phyloP scores from a whole-genome alignment of 75 land plant species.

The Pseudotsuga menziesii region DNA sequence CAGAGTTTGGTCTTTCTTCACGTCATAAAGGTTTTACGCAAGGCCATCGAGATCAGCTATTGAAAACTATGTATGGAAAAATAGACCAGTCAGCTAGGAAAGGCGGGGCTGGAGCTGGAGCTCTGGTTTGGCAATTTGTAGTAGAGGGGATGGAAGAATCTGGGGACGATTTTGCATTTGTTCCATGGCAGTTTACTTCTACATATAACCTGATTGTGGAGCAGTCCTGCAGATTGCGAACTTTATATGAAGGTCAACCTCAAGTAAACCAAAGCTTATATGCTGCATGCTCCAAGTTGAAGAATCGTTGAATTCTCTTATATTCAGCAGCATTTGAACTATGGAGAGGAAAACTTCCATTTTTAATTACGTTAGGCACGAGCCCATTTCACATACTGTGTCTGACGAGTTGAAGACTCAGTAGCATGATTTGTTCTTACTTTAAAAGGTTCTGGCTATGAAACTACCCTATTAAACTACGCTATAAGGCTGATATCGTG shows the following conservation, averaged over 20 bases:
- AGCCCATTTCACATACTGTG: background rate
- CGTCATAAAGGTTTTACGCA: conserved; percentile 14
- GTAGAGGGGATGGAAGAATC: conserved; percentile 53
- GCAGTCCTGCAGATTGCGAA: conserved; percentile 48
- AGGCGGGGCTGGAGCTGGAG: conserved; percentile 65
- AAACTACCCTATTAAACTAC: too few relatives aligned
- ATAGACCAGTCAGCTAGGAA: conserved; percentile 53
- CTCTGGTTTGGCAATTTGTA: conserved; percentile 74
- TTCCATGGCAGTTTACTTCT: conserved; percentile 45
- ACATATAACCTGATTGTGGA: conserved; percentile 31
- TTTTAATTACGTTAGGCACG: background rate
- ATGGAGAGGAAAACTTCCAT: background rate
- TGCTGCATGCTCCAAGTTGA: conserved; percentile 2
- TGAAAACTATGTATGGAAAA: conserved; percentile 39
- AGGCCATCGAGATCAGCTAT: conserved; percentile 32
- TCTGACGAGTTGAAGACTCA: too few relatives aligned
- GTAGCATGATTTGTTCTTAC: too few relatives aligned
- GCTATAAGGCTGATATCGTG: too few relatives aligned
- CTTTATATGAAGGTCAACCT: conserved; percentile 10
- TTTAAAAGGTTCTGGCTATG: too few relatives aligned
- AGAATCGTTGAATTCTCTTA: background rate
- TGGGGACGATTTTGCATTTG: conserved; percentile 49
- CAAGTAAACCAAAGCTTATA: background rate
- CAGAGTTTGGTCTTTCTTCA: conserved; percentile 61
- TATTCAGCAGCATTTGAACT: background rate